phyloP scores from a whole-genome alignment of 257 asterid species.

The Fraxinus excelsior region DNA sequence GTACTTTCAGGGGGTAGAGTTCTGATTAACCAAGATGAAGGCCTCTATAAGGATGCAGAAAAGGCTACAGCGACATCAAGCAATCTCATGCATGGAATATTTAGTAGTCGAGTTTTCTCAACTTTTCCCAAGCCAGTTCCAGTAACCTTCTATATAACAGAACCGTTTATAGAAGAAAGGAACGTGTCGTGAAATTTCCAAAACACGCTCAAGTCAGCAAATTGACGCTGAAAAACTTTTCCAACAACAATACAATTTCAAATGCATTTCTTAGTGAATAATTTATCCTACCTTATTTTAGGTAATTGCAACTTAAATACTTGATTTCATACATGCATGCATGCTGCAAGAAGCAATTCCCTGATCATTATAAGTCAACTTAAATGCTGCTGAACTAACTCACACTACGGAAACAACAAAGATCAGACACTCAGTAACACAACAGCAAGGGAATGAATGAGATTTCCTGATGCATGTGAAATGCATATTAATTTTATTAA shows the following conservation, averaged over 20 bases:
- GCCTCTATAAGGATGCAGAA: neutral
- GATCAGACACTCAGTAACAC: neutral
- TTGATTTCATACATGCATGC: neutral
- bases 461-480: neutral
- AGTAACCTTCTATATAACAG: neutral
- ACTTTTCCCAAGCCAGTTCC: neutral
- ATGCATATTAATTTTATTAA: neutral
- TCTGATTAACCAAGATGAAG: neutral
- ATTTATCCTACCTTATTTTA: neutral
- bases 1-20: neutral
- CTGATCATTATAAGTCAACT: neutral
- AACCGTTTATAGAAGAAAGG: neutral
- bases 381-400: neutral
- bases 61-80: neutral
- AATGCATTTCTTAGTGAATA: neutral
- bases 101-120: too few relatives aligned
- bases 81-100: neutral
- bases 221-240: neutral
- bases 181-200: neutral
- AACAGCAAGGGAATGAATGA: conserved; percentile 8
- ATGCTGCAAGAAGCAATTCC: neutral
- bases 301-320: neutral
- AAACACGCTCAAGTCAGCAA: neutral
- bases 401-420: neutral
- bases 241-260: neutral